Evolutionary conservation across 2,329 filamentous ascomycete species (phyloP), one percentile per base, ranked within the genome.

Genomic region (Botrytis medusae): DNA sequence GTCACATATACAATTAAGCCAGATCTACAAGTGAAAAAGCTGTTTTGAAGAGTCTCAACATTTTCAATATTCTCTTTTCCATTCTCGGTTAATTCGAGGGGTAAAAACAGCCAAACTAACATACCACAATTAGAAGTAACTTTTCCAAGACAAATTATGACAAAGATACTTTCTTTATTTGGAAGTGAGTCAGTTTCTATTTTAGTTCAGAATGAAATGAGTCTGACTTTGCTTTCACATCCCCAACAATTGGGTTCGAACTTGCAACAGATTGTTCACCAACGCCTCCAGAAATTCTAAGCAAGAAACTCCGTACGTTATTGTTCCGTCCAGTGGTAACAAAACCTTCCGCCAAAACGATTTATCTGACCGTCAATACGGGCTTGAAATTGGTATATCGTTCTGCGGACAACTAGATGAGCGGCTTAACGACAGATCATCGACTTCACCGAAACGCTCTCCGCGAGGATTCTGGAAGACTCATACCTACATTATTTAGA

Each of bases 231-330:
- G 3, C 18, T 14, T 22, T 34, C 29, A 34, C 4, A 25, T 2
- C 29, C 16, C 25, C 25, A n/a, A 16, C 48, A 51, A n/a, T 14
- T n/a, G 48, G 1, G 14, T 14, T 51, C 10, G 5, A n/a, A n/a
- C 14, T 51, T 51, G 1, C 48, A n/a, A 51, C 6, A 14, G 25
- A 51, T 51, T 14, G 22, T 22, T 2, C 12, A 25, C 5, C 9
- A 51, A 10, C 10, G 48, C 10, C 22, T 51, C 25, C 25, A 51
- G 48, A 12, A 2, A 51, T n/a, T 51, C 4, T 51, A 4, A 51
- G 2, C 5, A n/a, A 51, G 4, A 7, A 14, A 6, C 9, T 25
- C 12, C 2, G 1, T 14, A 51, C 4, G 0, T 2, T 1, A 14
- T 10, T 51, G 14, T 14, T 51, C 48, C 12, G 12, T n/a, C 5